These are phyloP conservation scores for Mycena filopes DNA, from an alignment of 768 basidiomycete species.

Conservation along the genomic window DNA sequence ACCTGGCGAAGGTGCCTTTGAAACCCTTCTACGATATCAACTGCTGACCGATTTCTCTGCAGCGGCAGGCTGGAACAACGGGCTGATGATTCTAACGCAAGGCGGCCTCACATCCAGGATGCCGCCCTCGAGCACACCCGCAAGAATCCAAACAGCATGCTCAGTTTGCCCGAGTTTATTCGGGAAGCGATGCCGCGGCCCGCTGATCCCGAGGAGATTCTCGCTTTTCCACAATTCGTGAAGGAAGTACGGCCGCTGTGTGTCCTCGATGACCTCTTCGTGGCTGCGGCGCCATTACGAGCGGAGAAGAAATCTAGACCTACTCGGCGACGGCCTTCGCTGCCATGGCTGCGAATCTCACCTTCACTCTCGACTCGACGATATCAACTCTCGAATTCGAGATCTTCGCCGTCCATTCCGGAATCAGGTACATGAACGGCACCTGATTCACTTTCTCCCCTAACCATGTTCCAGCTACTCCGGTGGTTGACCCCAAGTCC, in stretches of 20 bases:
- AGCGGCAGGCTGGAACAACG: background rate
- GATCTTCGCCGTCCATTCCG: background rate
- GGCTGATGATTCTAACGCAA: background rate
- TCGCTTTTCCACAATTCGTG: constrained; percentile 9
- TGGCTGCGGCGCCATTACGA: background rate
- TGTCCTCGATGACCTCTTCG: background rate
- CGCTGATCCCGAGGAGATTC: constrained; percentile 11
- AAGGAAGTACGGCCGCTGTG: background rate
- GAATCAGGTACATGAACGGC: background rate
- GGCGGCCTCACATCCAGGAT: constrained; percentile 6
- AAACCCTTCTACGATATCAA: no score
- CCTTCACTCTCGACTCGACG: constrained; percentile 1
- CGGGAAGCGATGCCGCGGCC: background rate
- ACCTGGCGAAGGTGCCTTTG: background rate
- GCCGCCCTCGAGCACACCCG: background rate
- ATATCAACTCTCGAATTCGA: background rate
- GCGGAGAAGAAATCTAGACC: background rate
- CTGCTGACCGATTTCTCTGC: background rate
- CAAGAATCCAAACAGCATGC: background rate
- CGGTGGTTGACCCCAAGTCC: background rate
- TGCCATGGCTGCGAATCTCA: constrained; percentile 15
- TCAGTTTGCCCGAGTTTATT: background rate
- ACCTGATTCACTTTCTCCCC: background rate
- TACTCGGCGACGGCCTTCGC: background rate
- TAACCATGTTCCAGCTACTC: background rate